Percentiles rank a stretch among this genome's conserved stretches.
These are phyloP conservation scores for Kodamaea sp. DNA, from an alignment of 1,139 yeast genomes.

Conservation along the genomic window DNA sequence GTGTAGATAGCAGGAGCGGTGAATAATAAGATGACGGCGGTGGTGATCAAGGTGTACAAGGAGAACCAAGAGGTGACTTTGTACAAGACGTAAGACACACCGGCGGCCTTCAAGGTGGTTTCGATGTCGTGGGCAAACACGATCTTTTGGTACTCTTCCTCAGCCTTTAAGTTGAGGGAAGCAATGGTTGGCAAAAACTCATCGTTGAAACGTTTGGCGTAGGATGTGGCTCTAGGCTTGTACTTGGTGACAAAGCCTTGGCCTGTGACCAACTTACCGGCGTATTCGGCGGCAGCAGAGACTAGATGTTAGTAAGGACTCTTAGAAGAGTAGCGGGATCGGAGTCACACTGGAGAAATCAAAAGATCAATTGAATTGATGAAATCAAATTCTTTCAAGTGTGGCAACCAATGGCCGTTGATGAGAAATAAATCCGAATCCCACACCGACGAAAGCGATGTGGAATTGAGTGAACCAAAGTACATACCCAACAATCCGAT, in stretches of 20 bases:
- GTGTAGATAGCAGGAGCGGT: constrained; percentile 75
- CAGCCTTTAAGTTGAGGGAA: constrained; percentile 41
- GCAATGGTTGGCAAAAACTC: constrained; percentile 48
- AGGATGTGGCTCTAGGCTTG: constrained; percentile 49
- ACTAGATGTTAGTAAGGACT: constrained; percentile 35
- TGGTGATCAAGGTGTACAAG: constrained; percentile 63
- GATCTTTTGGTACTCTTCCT: constrained; percentile 56
- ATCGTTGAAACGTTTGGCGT: constrained; percentile 42
- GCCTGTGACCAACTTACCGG: constrained; percentile 65
- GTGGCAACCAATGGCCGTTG: too few relatives aligned
- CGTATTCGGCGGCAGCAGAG: constrained; percentile 70
- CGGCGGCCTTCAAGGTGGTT: constrained; percentile 72
- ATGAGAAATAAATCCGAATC: too few relatives aligned
- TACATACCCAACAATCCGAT: constrained; percentile 49
- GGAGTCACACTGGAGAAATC: too few relatives aligned
- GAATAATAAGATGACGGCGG: constrained; percentile 64
- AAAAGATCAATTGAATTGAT: too few relatives aligned
- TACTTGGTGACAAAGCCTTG: constrained; percentile 70
- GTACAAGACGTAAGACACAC: constrained; percentile 62
- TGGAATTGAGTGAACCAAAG: constrained; percentile 1
- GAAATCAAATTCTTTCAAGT: too few relatives aligned
- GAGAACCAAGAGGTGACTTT: constrained; percentile 78
- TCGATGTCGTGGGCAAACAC: constrained; percentile 68
- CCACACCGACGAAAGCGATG: neutral
- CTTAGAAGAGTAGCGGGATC: too few relatives aligned